phyloP scores from a whole-genome alignment of 805 yeast genomes.

The Allodekkera sacchari region DNA sequence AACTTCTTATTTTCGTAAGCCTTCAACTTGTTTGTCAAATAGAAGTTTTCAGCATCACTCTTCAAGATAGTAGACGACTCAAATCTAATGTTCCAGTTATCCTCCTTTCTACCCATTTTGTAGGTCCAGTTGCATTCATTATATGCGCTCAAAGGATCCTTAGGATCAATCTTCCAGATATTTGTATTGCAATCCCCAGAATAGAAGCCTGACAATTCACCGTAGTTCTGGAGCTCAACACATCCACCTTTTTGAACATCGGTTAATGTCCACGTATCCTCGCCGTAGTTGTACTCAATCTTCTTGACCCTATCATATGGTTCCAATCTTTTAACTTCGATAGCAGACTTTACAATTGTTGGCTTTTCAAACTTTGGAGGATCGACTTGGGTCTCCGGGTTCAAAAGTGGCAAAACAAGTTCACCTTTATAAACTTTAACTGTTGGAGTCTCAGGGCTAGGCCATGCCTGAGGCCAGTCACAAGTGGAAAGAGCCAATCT shows the following conservation, averaged over 20 bases:
- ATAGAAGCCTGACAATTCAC: slow-evolving; percentile 28
- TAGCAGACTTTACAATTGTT: slow-evolving; percentile 19
- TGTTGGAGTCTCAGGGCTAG: slow-evolving; percentile 32
- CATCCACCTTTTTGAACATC: slow-evolving; percentile 31
- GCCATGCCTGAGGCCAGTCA: slow-evolving; percentile 44
- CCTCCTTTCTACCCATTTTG: slow-evolving; percentile 32
- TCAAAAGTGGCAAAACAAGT: slow-evolving; percentile 23
- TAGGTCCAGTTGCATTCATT: slow-evolving; percentile 33
- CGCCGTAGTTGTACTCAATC: slow-evolving; percentile 25
- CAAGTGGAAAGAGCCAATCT: slow-evolving; percentile 34
- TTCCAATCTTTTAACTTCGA: slow-evolving; percentile 19
- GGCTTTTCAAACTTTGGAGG: slow-evolving; percentile 23
- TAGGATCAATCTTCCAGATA: slow-evolving; percentile 27
- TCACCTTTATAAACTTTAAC: slow-evolving; percentile 26
- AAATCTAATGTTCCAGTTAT: slow-evolving; percentile 30
- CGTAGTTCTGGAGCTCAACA: slow-evolving; percentile 24
- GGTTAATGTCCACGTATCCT: slow-evolving; percentile 25
- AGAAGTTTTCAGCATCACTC: slow-evolving; percentile 26
- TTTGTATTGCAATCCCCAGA: slow-evolving; percentile 33
- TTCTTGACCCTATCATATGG: slow-evolving; percentile 20
- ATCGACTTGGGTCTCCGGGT: slow-evolving; percentile 8
- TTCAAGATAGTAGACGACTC: slow-evolving; percentile 25
- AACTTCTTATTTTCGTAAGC: slow-evolving; percentile 27
- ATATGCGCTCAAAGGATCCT: slow-evolving; percentile 32
- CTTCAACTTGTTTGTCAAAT: slow-evolving; percentile 23